Conservation (phyloP, 495 filamentous ascomycete genomes). For the Penicillium coprophilum region DNA sequence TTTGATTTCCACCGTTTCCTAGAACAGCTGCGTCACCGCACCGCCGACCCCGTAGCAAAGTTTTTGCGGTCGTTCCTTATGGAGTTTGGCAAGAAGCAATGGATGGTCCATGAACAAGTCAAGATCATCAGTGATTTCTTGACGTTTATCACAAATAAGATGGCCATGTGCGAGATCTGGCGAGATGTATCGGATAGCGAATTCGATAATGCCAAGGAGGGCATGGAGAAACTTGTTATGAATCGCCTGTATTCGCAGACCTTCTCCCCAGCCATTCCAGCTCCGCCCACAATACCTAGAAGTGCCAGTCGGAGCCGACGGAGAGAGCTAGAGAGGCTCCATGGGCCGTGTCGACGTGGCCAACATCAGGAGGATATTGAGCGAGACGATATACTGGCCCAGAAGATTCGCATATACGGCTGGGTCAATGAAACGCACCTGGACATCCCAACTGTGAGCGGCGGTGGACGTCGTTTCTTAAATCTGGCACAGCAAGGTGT, state of each 20-base stretch:
- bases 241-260: constrained; percentile 95
- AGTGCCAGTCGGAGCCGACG: constrained; percentile 64
- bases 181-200: constrained; percentile 92
- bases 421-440: constrained; percentile 95
- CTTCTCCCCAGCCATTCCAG: constrained; percentile 88
- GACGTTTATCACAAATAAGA: constrained; percentile 97
- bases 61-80: constrained; percentile 91
- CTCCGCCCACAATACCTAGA: constrained; percentile 67
- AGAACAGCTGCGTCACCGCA: constrained; percentile 90
- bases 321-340: constrained; percentile 63
- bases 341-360: constrained; percentile 80
- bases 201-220: constrained; percentile 97
- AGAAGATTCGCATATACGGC: constrained; percentile 94
- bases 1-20: constrained; percentile 99
- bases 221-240: constrained; percentile 99
- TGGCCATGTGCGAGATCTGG: constrained; percentile 98
- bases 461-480: constrained; percentile 83
- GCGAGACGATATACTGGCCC: constrained; percentile 87
- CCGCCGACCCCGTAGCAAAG: constrained; percentile 92
- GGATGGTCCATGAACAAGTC: constrained; percentile 99
- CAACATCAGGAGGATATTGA: constrained; percentile 99
- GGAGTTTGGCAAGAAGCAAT: constrained; percentile 97
- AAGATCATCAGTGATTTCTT: constrained; percentile 98
- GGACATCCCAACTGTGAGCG: constrained; percentile 84
- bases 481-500: constrained; percentile 82